Evolutionary conservation across 1,284 basidiomycete genomes (phyloP).

Genomic region (Ustilago hordei): DNA sequence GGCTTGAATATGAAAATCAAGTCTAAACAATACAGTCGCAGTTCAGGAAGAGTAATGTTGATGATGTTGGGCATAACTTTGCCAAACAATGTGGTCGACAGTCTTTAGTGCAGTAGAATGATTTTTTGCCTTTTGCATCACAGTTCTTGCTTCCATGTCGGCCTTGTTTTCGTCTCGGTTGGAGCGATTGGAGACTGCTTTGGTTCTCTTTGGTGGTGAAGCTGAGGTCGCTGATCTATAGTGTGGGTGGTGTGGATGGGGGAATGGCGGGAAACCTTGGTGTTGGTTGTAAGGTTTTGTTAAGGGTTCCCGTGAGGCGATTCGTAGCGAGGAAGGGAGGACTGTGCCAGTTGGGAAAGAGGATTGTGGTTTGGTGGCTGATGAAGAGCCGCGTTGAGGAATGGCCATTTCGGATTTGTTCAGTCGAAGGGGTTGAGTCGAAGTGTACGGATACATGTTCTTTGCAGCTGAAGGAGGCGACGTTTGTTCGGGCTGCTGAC

Average conservation of each 20-base stretch:
- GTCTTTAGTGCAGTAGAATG: conserved; percentile 15
- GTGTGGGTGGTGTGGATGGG: conserved; percentile 5
- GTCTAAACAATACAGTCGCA: not conserved
- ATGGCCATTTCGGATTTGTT: conserved; percentile 13
- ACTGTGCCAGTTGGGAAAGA: not conserved
- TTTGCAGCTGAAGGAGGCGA: not conserved
- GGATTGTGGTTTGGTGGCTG: conserved; percentile 7
- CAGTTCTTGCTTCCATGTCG: not conserved
- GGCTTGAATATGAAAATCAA: not conserved
- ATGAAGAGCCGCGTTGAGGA: conserved; percentile 23
- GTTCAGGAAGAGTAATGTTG: not conserved
- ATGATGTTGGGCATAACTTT: conserved; percentile 24
- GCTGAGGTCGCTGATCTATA: not conserved
- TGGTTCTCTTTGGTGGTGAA: conserved; percentile 19
- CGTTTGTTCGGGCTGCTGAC: not conserved
- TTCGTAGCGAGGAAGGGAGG: conserved; percentile 22
- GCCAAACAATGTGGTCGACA: conserved; percentile 29
- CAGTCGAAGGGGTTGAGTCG: conserved; percentile 23
- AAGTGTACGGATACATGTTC: conserved; percentile 3
- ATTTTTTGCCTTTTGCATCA: conserved; percentile 20
- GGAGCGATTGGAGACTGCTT: conserved; percentile 33
- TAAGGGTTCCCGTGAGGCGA: conserved; percentile 27
- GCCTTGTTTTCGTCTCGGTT: not conserved
- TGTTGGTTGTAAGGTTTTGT: conserved; percentile 7
- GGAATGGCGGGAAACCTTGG: conserved; percentile 6